Evolutionary conservation across 2,329 filamentous ascomycete genomes (phyloP), one percentile per base, ranked within the genome.

Genomic region (Zasmidium citrigriseum): DNA sequence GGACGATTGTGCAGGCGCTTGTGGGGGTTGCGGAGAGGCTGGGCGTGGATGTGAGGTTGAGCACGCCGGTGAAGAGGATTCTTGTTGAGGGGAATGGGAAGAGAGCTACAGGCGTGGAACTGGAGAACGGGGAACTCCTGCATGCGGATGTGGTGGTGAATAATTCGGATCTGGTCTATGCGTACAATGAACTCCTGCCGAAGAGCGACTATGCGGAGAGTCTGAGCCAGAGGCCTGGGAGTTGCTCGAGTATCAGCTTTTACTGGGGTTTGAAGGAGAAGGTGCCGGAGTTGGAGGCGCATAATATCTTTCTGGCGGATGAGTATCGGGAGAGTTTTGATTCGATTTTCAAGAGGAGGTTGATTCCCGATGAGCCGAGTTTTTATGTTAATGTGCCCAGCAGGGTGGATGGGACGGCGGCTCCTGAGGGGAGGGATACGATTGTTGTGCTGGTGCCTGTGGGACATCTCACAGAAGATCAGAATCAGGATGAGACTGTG

Each of bases 371-470:
- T 1, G 80, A 90, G 58, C 89, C 89, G 0, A 88, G 84, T 56
- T 92, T 91, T 77, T 91, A 91, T 73, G 83, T 91, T 73, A 90
- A 91, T 69, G 88, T 91, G 0, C 89, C 89, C 0, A 88, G 83
- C 48, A 82, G 88, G 12, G 81, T 90, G 7, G 89, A 91, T 63
- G 77, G 84, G 0, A 81, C 81, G 0, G 89, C 89, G 1, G 88
- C 89, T 0, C 89, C 89, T 0, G 72, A 78, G 2, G 85, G 82
- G 1, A 83, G 82, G 64, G 89, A 92, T 67, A 78, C 83, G 1
- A 73, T 91, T 48, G 86, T 90, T 14, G 86, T 89, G 1, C 80
- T 91, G 4, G 87, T 91, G 0, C 89, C 89, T 0, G 86, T 89
- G 1, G 89, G 89, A 0, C 88, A 91, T 68, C 78, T 91, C 1